Percentiles rank a stretch among this genome's conserved stretches.
phyloP scores from a whole-genome alignment of 2,329 filamentous ascomycete genomes.

The Myriosclerotinia curreyana region DNA sequence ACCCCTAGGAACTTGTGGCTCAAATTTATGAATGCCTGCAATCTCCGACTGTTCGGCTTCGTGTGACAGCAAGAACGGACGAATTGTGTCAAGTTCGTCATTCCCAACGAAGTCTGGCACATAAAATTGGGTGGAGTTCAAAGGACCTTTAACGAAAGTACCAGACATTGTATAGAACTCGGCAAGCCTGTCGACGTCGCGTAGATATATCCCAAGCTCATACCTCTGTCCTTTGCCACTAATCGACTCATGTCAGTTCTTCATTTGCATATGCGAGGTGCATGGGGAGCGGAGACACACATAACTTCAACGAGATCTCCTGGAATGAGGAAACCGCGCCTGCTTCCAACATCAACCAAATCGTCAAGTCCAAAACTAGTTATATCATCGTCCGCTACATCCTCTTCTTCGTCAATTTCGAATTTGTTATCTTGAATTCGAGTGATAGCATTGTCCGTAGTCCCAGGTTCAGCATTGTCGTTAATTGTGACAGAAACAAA shows the following conservation, averaged over 20 bases:
- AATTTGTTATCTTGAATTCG: slow-evolving; percentile 14
- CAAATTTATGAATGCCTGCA: slow-evolving; percentile 41
- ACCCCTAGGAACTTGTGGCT: slow-evolving; percentile 45
- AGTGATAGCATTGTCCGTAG: slow-evolving; percentile 24
- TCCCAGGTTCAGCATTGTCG: slow-evolving; percentile 14
- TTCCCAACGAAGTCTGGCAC: slow-evolving; percentile 47
- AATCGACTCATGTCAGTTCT: slow-evolving; percentile 3
- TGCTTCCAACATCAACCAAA: slow-evolving; percentile 45
- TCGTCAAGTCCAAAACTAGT: slow-evolving; percentile 46
- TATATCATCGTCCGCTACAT: slow-evolving; percentile 28
- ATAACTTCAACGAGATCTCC: slow-evolving; percentile 40
- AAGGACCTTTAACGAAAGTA: slow-evolving; percentile 44
- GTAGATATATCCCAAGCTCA: slow-evolving; percentile 49
- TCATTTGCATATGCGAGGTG: neutral
- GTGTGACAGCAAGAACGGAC: slow-evolving; percentile 46
- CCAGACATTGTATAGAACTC: slow-evolving; percentile 52
- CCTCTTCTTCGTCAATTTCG: slow-evolving; percentile 28
- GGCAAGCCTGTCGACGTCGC: slow-evolving; percentile 41
- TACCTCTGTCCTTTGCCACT: slow-evolving; percentile 17
- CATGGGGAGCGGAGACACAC: slow-evolving; percentile 25
- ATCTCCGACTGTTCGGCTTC: slow-evolving; percentile 39
- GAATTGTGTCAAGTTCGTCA: slow-evolving; percentile 43
- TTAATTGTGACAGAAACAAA: slow-evolving; percentile 4
- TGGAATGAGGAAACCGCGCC: slow-evolving; percentile 36
- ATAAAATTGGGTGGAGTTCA: slow-evolving; percentile 43